Conservation (phyloP, 2,329 filamentous ascomycete genomes). For the Alternaria infectoria region DNA sequence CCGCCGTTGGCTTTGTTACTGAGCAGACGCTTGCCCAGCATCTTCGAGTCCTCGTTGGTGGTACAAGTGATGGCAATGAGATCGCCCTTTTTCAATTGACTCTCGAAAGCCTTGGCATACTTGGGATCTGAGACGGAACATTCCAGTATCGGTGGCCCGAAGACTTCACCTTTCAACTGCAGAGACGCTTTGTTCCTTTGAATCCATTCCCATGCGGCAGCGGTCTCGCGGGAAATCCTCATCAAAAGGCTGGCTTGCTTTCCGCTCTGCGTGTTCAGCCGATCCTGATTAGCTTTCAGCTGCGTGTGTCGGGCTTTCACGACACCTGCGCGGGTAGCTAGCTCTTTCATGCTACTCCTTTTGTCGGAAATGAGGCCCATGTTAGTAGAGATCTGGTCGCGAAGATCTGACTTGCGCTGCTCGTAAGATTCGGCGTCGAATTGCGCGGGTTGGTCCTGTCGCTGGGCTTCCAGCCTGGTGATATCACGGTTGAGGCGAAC, state of each 20-base stretch:
- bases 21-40: constrained; percentile 71
- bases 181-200: constrained; percentile 65
- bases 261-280: constrained; percentile 46
- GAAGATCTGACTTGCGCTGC: constrained; percentile 69
- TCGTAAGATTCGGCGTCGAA: constrained; percentile 77
- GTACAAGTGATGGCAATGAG: constrained; percentile 75
- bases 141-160: constrained; percentile 79
- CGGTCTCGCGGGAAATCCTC: constrained; percentile 66
- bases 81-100: constrained; percentile 60
- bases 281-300: constrained; percentile 15
- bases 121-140: constrained; percentile 78
- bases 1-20: constrained; percentile 39
- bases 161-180: constrained; percentile 76
- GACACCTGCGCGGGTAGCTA: constrained; percentile 10
- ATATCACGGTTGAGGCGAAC: constrained; percentile 57
- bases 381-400: constrained; percentile 56
- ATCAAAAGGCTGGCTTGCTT: constrained; percentile 65
- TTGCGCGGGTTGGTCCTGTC: constrained; percentile 66
- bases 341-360: constrained; percentile 45
- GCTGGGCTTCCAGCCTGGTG: constrained; percentile 66
- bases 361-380: constrained; percentile 52
- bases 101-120: constrained; percentile 68
- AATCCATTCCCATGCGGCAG: constrained; percentile 81
- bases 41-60: constrained; percentile 74
- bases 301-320: constrained; percentile 39